Evolutionary conservation across 495 filamentous ascomycete species (phyloP), one percentile per base, ranked within the genome.

Genomic region (Penicillium ochrochloron): DNA sequence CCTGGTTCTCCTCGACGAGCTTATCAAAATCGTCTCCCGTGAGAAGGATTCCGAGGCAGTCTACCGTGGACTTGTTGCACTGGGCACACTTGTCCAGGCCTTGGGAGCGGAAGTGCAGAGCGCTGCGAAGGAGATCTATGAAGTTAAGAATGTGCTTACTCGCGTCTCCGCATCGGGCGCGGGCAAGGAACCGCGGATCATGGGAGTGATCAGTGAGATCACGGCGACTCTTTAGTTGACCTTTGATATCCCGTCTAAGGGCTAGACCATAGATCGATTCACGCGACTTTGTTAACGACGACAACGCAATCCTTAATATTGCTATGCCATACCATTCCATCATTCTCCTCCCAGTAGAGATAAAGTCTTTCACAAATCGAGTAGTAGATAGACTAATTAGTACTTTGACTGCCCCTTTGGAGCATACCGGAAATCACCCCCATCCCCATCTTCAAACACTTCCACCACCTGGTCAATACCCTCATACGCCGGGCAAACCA

Each of bases 401-500:
- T 21, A 19, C 9, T 46, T 62, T 9, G 60, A 57, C 27, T 19
- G 37, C 6, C 27, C 51, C 52, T 61, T 52, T 0, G 56, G 39
- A n/a, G 21, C 39, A 58, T 58, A 58, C 14, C 35, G 19, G 39
- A 58, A 58, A 11, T 35, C 56, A 19, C 85, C 80, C 52, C 85
- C 80, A 53, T 84, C 85, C 1, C 73, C 76, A 70, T 85, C 81
- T 35, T 82, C 80, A 19, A 77, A 81, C 9, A 94, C 81, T 76
- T 99, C 94, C 59, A 93, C 83, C 64, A 97, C 79, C 77, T 99
- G 95, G 76, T 98, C 94, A 64, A 96, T 76, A 0, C 95, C 95
- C 61, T 88, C 84, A 79, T 98, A 99, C 66, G 84, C 76, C 42
- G 95, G 94, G 48, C 94, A 67, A 69, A 92, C 89, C 54, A 99